Evolutionary conservation across 2,329 filamentous ascomycete species (phyloP), one percentile per base, ranked within the genome.

Genomic region (Colletotrichum sidae): DNA sequence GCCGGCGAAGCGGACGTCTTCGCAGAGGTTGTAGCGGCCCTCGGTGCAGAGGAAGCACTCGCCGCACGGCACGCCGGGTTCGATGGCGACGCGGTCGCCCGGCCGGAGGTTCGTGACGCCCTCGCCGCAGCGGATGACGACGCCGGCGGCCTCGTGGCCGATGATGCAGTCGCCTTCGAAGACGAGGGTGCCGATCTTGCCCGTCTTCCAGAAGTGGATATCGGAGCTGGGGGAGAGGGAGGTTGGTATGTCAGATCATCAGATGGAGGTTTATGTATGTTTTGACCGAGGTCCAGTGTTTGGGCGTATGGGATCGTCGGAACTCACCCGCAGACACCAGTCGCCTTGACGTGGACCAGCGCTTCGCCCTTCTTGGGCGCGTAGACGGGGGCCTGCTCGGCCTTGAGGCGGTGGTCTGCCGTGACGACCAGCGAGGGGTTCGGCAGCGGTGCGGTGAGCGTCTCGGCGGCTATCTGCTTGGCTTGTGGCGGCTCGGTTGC

Each of bases 181-280:
- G 2, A 87, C 81, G 2, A 91, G 80, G 2, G 83, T 81, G 2
- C 90, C 89, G 70, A 92, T 91, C 11, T 83, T 78, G 33, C 89
- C 89, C 0, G 81, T 79, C 70, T 88, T 88, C 89, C 89, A 91
- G 69, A 90, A 89, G 72, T 92, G 89, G 68, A 91, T 84, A 70
- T 91, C 89, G 1, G 88, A 90, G 45, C 85, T 87, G 37, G 15
- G 5, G 13, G 5, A 12, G 9, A n/a, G 4, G 17, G 13, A 2
- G 1, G 39, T 45, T 8, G 6, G 9, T 3, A 2, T 12, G 45
- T 68, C 49, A 68, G 66, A 9, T 2, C 9, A 39, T 68, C 49
- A 68, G 66, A 9, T 2, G 12, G 13, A 9, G 37, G 33, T 44
- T 12, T 41, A 3, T 41, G 3, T 10, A 17, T 17, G 15, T 4